Evolutionary conservation across 306 rosid species (phyloP).

Genomic region (Phaseolus lunatus): DNA sequence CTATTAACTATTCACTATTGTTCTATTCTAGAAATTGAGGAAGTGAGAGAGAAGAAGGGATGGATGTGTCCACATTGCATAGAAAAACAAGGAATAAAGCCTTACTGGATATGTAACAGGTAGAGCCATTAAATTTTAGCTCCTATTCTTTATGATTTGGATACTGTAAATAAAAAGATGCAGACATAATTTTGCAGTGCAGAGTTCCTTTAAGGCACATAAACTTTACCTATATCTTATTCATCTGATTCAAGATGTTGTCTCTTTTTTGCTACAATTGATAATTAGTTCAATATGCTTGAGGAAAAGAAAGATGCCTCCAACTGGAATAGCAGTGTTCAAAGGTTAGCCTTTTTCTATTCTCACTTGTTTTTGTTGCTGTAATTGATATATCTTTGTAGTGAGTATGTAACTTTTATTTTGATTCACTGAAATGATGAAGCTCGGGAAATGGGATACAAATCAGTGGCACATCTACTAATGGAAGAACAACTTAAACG

Average conservation of each 20-base stretch:
- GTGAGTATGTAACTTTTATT: slow-evolving; percentile 6
- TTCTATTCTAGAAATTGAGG: slow-evolving; percentile 63
- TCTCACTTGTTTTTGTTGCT: not conserved
- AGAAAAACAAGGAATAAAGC: slow-evolving; percentile 66
- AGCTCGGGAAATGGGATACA: slow-evolving; percentile 70
- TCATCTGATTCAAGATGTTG: slow-evolving; percentile 30
- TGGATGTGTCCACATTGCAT: slow-evolving; percentile 93
- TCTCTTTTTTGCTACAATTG: slow-evolving; percentile 15
- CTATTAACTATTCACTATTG: not conserved
- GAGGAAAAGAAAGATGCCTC: slow-evolving; percentile 65
- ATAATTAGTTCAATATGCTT: slow-evolving; percentile 66
- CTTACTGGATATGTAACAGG: slow-evolving; percentile 90
- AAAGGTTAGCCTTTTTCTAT: slow-evolving; percentile 52
- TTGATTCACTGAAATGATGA: slow-evolving; percentile 31
- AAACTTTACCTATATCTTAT: no score
- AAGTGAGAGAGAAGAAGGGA: slow-evolving; percentile 63
- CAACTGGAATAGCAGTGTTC: slow-evolving; percentile 74
- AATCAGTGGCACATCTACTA: slow-evolving; percentile 76
- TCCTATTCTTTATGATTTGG: not conserved
- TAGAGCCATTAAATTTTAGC: slow-evolving; percentile 29
- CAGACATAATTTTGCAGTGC: not conserved
- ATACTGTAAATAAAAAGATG: not conserved
- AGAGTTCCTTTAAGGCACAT: not conserved
- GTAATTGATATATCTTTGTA: not conserved
- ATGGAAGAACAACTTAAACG: slow-evolving; percentile 74